phyloP scores from a whole-genome alignment of 2,329 filamentous ascomycete species.

The Teratosphaeria epicoccoides region DNA sequence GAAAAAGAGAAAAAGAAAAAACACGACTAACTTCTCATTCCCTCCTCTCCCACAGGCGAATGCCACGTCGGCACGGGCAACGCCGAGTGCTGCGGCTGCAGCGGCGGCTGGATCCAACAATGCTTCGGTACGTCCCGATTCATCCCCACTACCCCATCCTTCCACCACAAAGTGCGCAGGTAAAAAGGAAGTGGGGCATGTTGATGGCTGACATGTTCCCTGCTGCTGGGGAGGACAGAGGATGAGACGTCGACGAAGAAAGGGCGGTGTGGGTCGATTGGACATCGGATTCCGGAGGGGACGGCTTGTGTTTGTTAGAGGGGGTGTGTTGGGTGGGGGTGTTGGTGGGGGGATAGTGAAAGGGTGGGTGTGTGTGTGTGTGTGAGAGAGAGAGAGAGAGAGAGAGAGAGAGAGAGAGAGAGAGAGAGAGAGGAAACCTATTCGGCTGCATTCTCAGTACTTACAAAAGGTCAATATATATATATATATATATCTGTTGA shows the following conservation, averaged over 20 bases:
- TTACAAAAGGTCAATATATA: too few species aligned
- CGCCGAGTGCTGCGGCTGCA: neutral
- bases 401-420: too few species aligned
- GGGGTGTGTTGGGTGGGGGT: too few species aligned
- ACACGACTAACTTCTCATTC: neutral
- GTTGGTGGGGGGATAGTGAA: too few species aligned
- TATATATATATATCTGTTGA: too few species aligned
- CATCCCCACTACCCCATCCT: neutral
- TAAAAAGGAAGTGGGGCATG: neutral
- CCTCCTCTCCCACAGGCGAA: neutral
- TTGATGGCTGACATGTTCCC: neutral
- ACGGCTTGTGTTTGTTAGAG: neutral
- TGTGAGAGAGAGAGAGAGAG: too few species aligned
- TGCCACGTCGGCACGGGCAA: neutral
- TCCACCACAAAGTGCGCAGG: neutral
- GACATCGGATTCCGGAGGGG: neutral
- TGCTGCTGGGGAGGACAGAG: too few species aligned
- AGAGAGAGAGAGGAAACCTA: too few species aligned
- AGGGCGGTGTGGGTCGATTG: neutral
- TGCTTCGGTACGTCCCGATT: neutral
- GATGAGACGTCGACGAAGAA: neutral
- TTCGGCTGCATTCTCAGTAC: too few species aligned
- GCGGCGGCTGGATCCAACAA: neutral
- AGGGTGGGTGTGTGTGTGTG: too few species aligned
- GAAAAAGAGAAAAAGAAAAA: too few species aligned